Conservation (phyloP, 176 grass and related monocot species). For the Musa acuminata region DNA sequence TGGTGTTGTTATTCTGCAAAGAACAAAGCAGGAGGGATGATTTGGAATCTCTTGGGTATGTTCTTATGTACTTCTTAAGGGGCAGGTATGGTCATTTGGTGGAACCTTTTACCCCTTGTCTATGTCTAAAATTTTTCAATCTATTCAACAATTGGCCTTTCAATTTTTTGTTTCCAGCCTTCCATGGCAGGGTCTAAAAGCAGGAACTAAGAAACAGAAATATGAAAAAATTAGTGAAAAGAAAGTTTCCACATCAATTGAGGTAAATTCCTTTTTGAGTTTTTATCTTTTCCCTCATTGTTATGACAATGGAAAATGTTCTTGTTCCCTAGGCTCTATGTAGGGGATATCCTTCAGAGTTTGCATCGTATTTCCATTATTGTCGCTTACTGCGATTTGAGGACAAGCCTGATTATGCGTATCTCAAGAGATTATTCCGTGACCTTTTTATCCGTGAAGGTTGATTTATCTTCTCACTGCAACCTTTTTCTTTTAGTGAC, state of each 20-base stretch:
- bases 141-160: not conserved
- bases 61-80: constrained; percentile 94
- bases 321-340: constrained; percentile 50
- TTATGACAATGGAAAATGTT: not conserved
- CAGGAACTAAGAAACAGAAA: constrained; percentile 90
- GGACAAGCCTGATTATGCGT: constrained; percentile 95
- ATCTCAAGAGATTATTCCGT: constrained; percentile 84
- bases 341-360: constrained; percentile 80
- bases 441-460: constrained; percentile 34
- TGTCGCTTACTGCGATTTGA: constrained; percentile 85
- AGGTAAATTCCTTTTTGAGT: constrained; percentile 27
- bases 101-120: not conserved
- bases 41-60: constrained; percentile 98
- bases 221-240: constrained; percentile 96
- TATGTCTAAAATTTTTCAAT: not conserved
- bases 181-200: constrained; percentile 99
- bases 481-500: not conserved
- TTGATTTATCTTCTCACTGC: constrained; percentile 14
- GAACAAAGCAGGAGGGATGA: constrained; percentile 99
- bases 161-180: constrained; percentile 40
- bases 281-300: too few relatives aligned
- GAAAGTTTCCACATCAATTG: constrained; percentile 94
- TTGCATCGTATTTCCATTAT: constrained; percentile 96
- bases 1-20: constrained; percentile 20
- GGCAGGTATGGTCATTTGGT: constrained; percentile 51